Evolutionary conservation across 2,329 filamentous ascomycete genomes (phyloP), one percentile per base, ranked within the genome.

Genomic region (Capronia coronata): DNA sequence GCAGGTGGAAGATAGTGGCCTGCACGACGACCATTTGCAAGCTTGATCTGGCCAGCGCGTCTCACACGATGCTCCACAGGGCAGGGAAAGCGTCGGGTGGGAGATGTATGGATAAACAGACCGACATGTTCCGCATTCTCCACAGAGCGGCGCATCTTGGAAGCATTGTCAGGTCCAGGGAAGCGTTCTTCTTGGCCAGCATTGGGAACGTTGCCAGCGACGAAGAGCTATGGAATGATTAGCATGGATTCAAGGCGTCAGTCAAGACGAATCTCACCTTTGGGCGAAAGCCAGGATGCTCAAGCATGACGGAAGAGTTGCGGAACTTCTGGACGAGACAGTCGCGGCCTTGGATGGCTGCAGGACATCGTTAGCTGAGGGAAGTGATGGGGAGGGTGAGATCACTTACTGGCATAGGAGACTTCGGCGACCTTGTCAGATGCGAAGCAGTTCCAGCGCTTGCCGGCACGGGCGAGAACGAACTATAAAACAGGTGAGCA

Each of bases 271-370:
- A 16, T 52, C 64, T 59, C 66, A 89, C 85, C 75, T 94, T 94
- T 0, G 93, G 93, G 1, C 88, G 83, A 62, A 88, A 94, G 45
- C 84, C 82, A 0, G 80, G 75, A 9, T 82, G 79, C 68, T 97
- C 90, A 1, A 91, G 75, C 88, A 97, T 96, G 23, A 98, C 89
- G 0, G 88, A 91, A 32, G 88, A 95, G 71, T 98, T 98, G 29
- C 93, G 83, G 64, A 98, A 98, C 65, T 97, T 96, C 66, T 94
- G 86, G 5, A 96, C 80, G 0, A 97, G 75, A 56, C 87, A 91
- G 63, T 95, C 89, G 56, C 85, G 84, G 39, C 93, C 93, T 71
- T 98, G 93, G 52, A 95, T 91, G 10, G 90, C 86, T 89, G 49
- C 42, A 29, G 45, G 16, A 10, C 8, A 48, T 45, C 43, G 56